These are phyloP conservation scores for Aspergillus sp. DNA, from an alignment of 2,329 filamentous ascomycete species.

Conservation along the genomic window DNA sequence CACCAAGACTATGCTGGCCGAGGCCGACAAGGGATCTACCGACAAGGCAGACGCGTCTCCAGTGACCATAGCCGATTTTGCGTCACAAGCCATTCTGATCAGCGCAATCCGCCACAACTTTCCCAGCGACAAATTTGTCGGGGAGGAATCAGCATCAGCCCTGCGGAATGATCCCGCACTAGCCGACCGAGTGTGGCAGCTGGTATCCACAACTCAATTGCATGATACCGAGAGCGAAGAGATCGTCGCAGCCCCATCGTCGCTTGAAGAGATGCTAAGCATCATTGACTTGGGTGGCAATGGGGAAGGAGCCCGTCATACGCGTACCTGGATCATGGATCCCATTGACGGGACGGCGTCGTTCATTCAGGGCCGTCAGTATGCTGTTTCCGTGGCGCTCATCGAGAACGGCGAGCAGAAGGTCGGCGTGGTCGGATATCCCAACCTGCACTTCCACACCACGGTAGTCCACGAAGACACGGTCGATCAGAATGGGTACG, in stretches of 20 bases:
- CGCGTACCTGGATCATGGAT: constrained; percentile 14
- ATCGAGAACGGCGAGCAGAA: constrained; percentile 12
- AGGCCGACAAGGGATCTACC: background rate
- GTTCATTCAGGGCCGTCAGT: constrained; percentile 13
- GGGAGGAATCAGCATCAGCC: constrained; percentile 6
- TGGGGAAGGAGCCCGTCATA: background rate
- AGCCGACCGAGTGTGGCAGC: constrained; percentile 8
- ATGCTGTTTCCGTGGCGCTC: constrained; percentile 14
- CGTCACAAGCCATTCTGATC: constrained; percentile 13
- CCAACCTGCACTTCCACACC: constrained; percentile 7
- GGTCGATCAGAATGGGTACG: constrained; percentile 2
- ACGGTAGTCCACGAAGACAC: constrained; percentile 1
- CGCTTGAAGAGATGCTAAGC: constrained; percentile 9
- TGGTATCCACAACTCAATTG: background rate
- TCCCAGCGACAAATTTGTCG: constrained; percentile 10
- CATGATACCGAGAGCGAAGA: background rate
- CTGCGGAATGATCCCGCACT: constrained; percentile 9
- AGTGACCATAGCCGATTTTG: constrained; percentile 11
- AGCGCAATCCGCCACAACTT: constrained; percentile 9
- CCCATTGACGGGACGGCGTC: constrained; percentile 14
- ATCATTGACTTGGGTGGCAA: constrained; percentile 1
- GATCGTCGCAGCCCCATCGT: background rate
- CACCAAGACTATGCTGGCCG: constrained; percentile 4
- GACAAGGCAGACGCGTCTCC: constrained; percentile 8
- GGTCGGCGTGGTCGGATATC: constrained; percentile 14